Conservation (phyloP, 306 rosid genomes). For the Argentina anserina region DNA sequence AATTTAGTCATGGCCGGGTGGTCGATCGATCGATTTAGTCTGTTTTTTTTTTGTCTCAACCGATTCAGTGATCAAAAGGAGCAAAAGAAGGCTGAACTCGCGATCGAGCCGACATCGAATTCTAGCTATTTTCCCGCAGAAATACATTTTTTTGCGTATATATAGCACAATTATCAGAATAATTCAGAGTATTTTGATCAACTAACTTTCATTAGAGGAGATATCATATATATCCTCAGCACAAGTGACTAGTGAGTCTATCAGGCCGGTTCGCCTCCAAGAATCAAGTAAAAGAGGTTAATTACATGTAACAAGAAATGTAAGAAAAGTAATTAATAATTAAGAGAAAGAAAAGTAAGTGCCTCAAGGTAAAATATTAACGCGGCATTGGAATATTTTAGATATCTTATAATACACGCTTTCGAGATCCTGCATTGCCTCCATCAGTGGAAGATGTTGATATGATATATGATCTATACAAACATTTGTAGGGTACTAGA, state of each 20-base stretch:
- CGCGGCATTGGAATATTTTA: conserved; percentile 29
- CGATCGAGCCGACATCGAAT: too few relatives aligned
- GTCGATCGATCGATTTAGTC: too few relatives aligned
- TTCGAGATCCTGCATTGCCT: not conserved
- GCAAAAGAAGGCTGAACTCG: not conserved
- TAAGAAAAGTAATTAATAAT: not conserved
- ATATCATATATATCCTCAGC: not conserved
- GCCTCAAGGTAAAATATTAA: not conserved
- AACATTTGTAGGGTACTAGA: not conserved
- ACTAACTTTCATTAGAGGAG: not conserved
- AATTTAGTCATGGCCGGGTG: too few relatives aligned
- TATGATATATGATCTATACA: not conserved
- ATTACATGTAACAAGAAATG: not conserved
- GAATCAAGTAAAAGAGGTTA: not conserved
- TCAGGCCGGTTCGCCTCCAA: not conserved
- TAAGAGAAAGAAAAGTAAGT: not conserved
- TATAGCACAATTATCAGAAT: not conserved
- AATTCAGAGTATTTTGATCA: not conserved
- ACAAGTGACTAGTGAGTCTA: not conserved
- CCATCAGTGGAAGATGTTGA: not conserved
- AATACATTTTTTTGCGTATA: too few relatives aligned
- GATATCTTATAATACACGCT: conserved; percentile 20
- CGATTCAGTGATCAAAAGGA: too few relatives aligned
- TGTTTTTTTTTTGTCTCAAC: too few relatives aligned
- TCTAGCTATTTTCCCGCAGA: too few relatives aligned